phyloP scores from a whole-genome alignment of 2,329 filamentous ascomycete species.

The Metarhizium guizhouense region DNA sequence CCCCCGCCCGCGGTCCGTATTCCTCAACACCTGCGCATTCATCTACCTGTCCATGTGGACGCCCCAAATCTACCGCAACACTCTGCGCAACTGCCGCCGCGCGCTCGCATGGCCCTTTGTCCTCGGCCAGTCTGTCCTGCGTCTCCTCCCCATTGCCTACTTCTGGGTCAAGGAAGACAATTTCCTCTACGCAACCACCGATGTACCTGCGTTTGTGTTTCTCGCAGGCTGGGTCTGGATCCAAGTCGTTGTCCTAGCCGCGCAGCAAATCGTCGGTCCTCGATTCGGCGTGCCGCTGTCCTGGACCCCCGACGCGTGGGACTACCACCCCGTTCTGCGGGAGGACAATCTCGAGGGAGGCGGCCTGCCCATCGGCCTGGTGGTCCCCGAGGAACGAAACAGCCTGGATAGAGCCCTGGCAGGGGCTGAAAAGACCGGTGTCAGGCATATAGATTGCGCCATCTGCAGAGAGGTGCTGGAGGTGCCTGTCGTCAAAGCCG shows the following conservation, averaged over 20 bases:
- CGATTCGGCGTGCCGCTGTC: conserved; percentile 71
- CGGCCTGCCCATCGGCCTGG: conserved; percentile 68
- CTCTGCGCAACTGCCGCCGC: conserved; percentile 81
- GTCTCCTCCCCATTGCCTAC: conserved; percentile 74
- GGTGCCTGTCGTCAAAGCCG: conserved; percentile 66
- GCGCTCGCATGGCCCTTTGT: conserved; percentile 91
- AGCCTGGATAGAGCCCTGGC: neutral
- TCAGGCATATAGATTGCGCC: conserved; percentile 69
- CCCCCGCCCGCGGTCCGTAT: conserved; percentile 41
- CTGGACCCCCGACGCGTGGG: conserved; percentile 70
- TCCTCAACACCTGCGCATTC: conserved; percentile 57
- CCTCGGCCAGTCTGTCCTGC: conserved; percentile 69
- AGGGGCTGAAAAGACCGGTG: conserved; percentile 6
- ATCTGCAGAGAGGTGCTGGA: conserved; percentile 91
- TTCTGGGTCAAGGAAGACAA: conserved; percentile 75
- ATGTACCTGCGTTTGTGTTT: conserved; percentile 53
- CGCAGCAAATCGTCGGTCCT: conserved; percentile 78
- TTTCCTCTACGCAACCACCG: conserved; percentile 66
- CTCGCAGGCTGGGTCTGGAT: conserved; percentile 72
- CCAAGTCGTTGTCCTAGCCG: conserved; percentile 69
- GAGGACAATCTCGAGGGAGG: conserved; percentile 76
- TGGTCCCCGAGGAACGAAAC: conserved; percentile 10
- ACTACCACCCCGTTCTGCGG: conserved; percentile 85
- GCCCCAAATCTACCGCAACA: conserved; percentile 86
- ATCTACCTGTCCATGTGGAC: conserved; percentile 84